Evolutionary conservation across 306 rosid genomes (phyloP).

Genomic region (Casuarina equisetifolia): DNA sequence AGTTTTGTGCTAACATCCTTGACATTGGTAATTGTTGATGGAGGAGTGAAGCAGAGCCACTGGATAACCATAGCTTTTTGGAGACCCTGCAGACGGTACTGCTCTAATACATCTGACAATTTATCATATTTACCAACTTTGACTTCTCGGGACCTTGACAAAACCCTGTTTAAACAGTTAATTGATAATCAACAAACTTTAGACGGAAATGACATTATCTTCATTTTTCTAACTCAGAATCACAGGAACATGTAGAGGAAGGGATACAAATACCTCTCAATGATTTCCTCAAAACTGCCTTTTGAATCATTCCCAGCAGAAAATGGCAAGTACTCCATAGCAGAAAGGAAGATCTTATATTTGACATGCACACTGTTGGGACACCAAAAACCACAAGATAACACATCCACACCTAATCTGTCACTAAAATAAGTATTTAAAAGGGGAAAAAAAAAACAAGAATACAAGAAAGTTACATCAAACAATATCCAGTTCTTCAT

Average conservation of each 20-base stretch:
- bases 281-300: constrained; percentile 92
- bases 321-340: constrained; percentile 88
- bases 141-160: constrained; percentile 87
- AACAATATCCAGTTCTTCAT: neutral
- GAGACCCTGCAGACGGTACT: constrained; percentile 89
- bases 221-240: constrained; percentile 11
- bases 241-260: constrained; percentile 14
- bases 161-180: constrained; percentile 60
- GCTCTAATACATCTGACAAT: constrained; percentile 78
- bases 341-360: constrained; percentile 91
- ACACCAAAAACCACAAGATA: constrained; percentile 31
- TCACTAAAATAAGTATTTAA: neutral
- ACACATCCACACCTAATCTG: neutral
- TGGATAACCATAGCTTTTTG: constrained; percentile 90
- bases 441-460: neutral
- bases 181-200: constrained; percentile 16
- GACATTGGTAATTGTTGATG: constrained; percentile 76
- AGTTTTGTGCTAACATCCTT: constrained; percentile 69
- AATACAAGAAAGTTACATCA: neutral
- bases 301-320: constrained; percentile 66
- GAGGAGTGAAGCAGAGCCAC: constrained; percentile 99
- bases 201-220: constrained; percentile 20
- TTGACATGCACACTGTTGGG: constrained; percentile 74
- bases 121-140: constrained; percentile 63
- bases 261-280: constrained; percentile 61